Evolutionary conservation across 139 green algal species (phyloP), one percentile per base, ranked within the genome.

Genomic region (Chlamydomonas eustigma): DNA sequence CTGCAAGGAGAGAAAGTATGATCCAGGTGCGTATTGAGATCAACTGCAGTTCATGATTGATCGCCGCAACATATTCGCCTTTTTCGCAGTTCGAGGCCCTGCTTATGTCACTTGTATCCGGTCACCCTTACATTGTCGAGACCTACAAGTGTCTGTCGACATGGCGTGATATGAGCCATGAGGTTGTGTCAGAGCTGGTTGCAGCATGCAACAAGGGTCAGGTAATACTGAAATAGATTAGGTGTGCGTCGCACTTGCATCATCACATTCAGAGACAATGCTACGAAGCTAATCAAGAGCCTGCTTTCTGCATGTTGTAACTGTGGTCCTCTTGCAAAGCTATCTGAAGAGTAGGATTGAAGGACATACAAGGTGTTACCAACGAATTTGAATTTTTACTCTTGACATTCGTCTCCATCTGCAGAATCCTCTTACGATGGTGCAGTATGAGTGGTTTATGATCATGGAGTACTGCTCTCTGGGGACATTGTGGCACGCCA

Each of bases 401-500:
- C n/a, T n/a, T n/a, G n/a, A n/a, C n/a, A n/a, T n/a, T n/a, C n/a
- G n/a, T n/a, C n/a, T n/a, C n/a, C n/a, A n/a, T n/a, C n/a, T 22
- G 44, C 44, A 58, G 44, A 22, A 22, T 22, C 44, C 44, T 58
- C 44, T 58, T 22, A 22, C 12, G n/a, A 68, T 31, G 65, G 34
- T 72, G 3, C 65, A 72, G 31, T 72, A 72, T 24, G 65, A 72
- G 65, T 72, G 65, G 71, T 82, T 72, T 30, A 82, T 82, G 24
- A 70, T 82, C 28, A 82, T 82, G 77, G 77, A 82, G 72, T 64
- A 78, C 58, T 82, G 77, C 35, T 22, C 34, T 8, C 39, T 38
- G 38, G 77, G 77, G 36, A 77, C 77, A 30, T 63, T 82, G 64
- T 63, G 77, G 2, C 3, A 52, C 6, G 71, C 44, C 3, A 38